phyloP scores from a whole-genome alignment of 257 asterid genomes.

The Coffea eugenioides region DNA sequence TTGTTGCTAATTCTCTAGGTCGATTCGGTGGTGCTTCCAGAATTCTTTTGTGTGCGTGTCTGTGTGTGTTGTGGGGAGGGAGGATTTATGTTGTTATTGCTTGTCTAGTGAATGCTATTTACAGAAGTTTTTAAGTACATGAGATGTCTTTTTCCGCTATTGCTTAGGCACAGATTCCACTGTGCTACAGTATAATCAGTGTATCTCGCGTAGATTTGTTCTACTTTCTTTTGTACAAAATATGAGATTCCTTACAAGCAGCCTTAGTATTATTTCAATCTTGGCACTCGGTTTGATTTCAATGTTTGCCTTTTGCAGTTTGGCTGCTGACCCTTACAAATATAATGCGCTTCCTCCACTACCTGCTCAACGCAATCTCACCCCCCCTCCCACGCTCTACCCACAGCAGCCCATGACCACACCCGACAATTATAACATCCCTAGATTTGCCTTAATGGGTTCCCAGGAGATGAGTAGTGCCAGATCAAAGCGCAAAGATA shows the following conservation, averaged over 20 bases:
- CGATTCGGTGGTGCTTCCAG: too few relatives aligned
- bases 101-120: neutral
- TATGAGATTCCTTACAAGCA: neutral
- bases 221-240: too few relatives aligned
- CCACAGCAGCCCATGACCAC: slow-evolving; percentile 97
- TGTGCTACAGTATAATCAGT: neutral
- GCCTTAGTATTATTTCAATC: neutral
- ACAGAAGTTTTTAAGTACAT: neutral
- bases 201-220: neutral
- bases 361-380: slow-evolving; percentile 90
- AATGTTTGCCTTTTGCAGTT: slow-evolving; percentile 36
- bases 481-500: slow-evolving; percentile 76
- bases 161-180: neutral
- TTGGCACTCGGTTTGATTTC: neutral
- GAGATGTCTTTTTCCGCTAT: neutral
- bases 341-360: slow-evolving; percentile 84
- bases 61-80: too few relatives aligned
- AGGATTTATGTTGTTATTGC: neutral
- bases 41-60: too few relatives aligned
- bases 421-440: slow-evolving; percentile 72
- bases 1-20: neutral
- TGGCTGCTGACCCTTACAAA: slow-evolving; percentile 56
- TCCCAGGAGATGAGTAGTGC: slow-evolving; percentile 46
- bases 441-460: slow-evolving; percentile 50
- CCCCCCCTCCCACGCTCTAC: slow-evolving; percentile 96